Conservation (phyloP, 179 eudicot species). For the Heliamphora pulchella region DNA sequence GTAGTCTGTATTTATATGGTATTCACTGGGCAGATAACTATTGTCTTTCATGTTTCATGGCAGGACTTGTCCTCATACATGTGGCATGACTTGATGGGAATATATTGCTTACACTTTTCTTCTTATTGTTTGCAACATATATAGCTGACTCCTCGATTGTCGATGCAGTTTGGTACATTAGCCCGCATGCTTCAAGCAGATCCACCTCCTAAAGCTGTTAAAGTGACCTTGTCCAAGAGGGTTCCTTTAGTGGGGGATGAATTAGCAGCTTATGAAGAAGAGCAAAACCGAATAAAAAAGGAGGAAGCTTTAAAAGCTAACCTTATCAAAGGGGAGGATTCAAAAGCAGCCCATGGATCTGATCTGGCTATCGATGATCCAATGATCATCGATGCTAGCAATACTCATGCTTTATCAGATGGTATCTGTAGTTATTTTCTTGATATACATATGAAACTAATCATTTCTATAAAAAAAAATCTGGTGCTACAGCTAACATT, state of each 20-base stretch:
- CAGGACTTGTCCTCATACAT: not conserved
- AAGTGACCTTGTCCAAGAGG: slow-evolving; percentile 79
- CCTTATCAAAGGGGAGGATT: slow-evolving; percentile 65
- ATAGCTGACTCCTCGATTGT: slow-evolving; percentile 15
- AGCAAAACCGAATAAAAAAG: slow-evolving; percentile 67
- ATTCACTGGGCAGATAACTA: not conserved
- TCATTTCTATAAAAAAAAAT: not conserved
- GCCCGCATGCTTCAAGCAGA: slow-evolving; percentile 97
- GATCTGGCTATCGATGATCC: slow-evolving; percentile 56
- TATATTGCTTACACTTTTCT: not conserved
- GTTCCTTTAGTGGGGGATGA: slow-evolving; percentile 96
- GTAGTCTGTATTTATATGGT: not conserved
- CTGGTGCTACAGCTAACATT: not conserved
- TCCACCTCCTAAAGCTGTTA: slow-evolving; percentile 99
- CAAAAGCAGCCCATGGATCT: slow-evolving; percentile 40
- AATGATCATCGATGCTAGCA: slow-evolving; percentile 66
- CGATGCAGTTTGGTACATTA: slow-evolving; percentile 65
- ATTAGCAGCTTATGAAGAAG: slow-evolving; percentile 92
- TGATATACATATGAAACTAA: not conserved
- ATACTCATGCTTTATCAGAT: slow-evolving; percentile 40
- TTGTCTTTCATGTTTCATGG: not conserved
- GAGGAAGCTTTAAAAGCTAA: slow-evolving; percentile 93
- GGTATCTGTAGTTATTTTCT: slow-evolving; percentile 40
- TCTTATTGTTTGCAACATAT: not conserved
- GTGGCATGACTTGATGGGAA: slow-evolving; percentile 8